These are phyloP conservation scores for Trichopus zeylanicus DNA, from an alignment of 116 monocot species.

Conservation along the genomic window DNA sequence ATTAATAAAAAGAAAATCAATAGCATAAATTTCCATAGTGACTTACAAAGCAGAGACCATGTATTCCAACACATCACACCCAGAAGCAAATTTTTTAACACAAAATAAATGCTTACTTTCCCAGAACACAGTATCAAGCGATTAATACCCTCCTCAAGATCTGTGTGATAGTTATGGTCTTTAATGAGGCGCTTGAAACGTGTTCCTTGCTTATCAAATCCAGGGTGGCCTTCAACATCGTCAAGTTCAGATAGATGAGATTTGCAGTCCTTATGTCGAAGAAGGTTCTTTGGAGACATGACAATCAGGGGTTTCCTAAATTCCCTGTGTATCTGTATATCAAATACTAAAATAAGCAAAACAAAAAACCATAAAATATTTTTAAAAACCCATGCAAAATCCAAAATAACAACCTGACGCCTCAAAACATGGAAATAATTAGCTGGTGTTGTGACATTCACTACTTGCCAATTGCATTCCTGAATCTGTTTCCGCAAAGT, in stretches of 20 bases:
- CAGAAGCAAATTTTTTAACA: background rate
- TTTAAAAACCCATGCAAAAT: background rate
- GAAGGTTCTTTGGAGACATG: background rate
- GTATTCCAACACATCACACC: background rate
- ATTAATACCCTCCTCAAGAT: constrained; percentile 1
- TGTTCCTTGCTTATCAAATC: constrained; percentile 1
- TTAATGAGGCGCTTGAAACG: background rate
- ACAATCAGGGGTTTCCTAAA: background rate
- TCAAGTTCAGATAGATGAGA: background rate
- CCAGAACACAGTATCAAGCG: background rate
- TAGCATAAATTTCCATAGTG: background rate
- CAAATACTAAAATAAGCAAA: background rate
- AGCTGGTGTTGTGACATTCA: background rate
- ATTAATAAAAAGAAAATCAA: no score
- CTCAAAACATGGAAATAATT: constrained; percentile 1
- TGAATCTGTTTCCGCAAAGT: constrained; percentile 1
- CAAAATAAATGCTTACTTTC: background rate
- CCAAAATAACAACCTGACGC: background rate
- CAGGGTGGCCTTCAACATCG: background rate
- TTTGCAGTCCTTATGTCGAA: constrained; percentile 1
- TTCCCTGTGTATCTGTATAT: background rate
- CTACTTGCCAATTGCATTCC: constrained; percentile 1
- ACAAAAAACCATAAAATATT: background rate
- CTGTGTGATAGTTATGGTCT: background rate
- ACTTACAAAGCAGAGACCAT: background rate